Evolutionary conservation across 2,329 filamentous ascomycete species (phyloP), one percentile per base, ranked within the genome.

Genomic region (Zasmidium angulare): DNA sequence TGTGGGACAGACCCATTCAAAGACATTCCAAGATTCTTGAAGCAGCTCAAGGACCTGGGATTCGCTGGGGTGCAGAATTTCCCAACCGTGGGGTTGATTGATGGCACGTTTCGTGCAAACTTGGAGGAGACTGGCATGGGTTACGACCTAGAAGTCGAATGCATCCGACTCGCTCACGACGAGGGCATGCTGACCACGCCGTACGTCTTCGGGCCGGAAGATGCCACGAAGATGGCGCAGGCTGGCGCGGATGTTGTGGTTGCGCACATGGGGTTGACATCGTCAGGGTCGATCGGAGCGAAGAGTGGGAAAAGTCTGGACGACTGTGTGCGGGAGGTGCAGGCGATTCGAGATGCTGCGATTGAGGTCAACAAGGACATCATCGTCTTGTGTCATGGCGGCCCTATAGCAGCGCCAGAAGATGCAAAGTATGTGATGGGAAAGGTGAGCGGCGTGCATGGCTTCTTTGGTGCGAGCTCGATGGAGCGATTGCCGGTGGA

Each of bases 91-190:
- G 88, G 88, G 0, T 75, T 90, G 21, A 86, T 90, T 36, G 88
- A 90, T 71, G 87, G 86, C 1, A 79, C 79, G 12, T 90, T 90
- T 69, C 81, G 88, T 12, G 79, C 80, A 21, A 86, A 87, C 64
- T 78, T 91, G 1, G 88, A 90, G 69, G 87, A 89, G 71, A 90
- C 87, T 1, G 87, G 84, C 9, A 90, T 90, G 86, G 83, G 84
- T 1, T 90, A 86, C 68, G 82, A 81, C 17, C 75, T 80, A 7
- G 88, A 91, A 69, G 87, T 90, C 1, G 85, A 86, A 53, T 84
- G 89, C 80, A 81, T 90, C 49, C 77, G 78, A 10, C 67, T 78
- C n/a, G 88, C 88, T 1, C 81, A 79, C 48, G 74, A 79, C 46
- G 74, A 87, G 73, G 86, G 81, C 24, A 74, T 90, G 19, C 73